These are phyloP conservation scores for Aspergillus sp. DNA, from an alignment of 2,329 filamentous ascomycete species.

Conservation along the genomic window DNA sequence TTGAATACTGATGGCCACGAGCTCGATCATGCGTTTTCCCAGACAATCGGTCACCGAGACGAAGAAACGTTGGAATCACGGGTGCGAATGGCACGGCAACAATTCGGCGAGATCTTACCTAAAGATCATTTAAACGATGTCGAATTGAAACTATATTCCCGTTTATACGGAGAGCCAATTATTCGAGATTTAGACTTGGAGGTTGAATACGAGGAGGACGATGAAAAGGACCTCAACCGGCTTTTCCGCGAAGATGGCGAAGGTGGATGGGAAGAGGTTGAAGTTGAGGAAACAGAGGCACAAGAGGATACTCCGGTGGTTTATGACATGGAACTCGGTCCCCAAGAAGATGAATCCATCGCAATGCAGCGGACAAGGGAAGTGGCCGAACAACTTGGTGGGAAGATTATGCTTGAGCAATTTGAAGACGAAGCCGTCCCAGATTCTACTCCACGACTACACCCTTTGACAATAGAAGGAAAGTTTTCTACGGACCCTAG, in stretches of 20 bases:
- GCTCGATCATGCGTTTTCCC: constrained; percentile 21
- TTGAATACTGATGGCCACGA: constrained; percentile 20
- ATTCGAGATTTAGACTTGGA: constrained; percentile 22
- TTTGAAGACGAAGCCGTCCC: constrained; percentile 36
- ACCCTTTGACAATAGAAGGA: constrained; percentile 70
- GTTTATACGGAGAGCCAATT: constrained; percentile 73
- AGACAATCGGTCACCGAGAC: constrained; percentile 26
- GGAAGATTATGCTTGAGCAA: constrained; percentile 40
- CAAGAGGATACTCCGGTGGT: constrained; percentile 21
- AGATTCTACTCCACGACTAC: constrained; percentile 53
- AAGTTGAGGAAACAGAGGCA: constrained; percentile 12
- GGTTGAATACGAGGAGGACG: constrained; percentile 20
- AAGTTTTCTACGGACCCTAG: constrained; percentile 68
- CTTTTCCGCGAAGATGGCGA: constrained; percentile 35
- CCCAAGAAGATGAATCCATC: constrained; percentile 21
- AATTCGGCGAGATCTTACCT: constrained; percentile 73
- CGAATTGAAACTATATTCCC: constrained; percentile 71
- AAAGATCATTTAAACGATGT: constrained; percentile 63
- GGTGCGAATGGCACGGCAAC: constrained; percentile 67
- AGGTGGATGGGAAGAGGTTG: constrained; percentile 33
- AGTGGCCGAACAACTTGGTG: constrained; percentile 35
- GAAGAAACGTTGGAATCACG: constrained; percentile 27
- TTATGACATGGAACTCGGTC: constrained; percentile 25
- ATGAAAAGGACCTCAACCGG: constrained; percentile 25
- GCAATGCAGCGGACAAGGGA: constrained; percentile 31